Conservation (phyloP, 805 yeast species). For the Suhomyces vadensis region DNA sequence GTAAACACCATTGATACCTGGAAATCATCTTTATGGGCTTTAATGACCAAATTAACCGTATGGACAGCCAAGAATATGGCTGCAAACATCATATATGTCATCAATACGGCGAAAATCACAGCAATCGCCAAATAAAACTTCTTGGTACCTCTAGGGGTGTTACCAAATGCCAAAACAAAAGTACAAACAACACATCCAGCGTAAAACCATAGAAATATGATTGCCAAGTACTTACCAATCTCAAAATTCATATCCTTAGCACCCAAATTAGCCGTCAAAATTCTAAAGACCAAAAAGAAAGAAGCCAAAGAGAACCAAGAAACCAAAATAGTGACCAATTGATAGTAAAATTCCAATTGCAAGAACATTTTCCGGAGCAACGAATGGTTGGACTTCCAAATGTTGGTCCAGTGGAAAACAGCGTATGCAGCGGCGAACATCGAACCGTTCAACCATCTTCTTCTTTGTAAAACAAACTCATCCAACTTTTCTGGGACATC, state of each 20-base stretch:
- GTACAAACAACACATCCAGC: conserved; percentile 78
- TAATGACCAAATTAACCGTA: conserved; percentile 60
- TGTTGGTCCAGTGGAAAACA: conserved; percentile 77
- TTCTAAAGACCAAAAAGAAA: conserved; percentile 89
- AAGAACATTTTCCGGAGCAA: conserved; percentile 73
- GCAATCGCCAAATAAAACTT: conserved; percentile 74
- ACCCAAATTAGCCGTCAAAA: conserved; percentile 78
- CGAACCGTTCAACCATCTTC: conserved; percentile 98
- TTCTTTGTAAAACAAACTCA: conserved; percentile 93
- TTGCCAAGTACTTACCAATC: conserved; percentile 76
- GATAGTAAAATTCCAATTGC: conserved; percentile 87
- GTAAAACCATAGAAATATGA: conserved; percentile 82
- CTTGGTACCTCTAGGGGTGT: conserved; percentile 88
- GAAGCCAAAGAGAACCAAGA: conserved; percentile 92
- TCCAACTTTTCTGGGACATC: conserved; percentile 94
- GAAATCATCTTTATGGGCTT: conserved; percentile 43
- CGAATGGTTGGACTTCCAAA: conserved; percentile 90
- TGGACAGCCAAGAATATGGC: conserved; percentile 77
- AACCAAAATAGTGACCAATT: conserved; percentile 74
- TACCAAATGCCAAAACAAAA: conserved; percentile 89
- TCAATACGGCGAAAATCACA: conserved; percentile 77
- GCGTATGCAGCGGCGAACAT: conserved; percentile 94
- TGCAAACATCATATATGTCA: conserved; percentile 88
- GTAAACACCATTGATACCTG: conserved; percentile 52
- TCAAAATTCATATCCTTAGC: conserved; percentile 58